A percentile compares a stretch with the other conserved stretches of the same genome.
Conservation (phyloP, 495 filamentous ascomycete species). For the Penicillium coffeae region DNA sequence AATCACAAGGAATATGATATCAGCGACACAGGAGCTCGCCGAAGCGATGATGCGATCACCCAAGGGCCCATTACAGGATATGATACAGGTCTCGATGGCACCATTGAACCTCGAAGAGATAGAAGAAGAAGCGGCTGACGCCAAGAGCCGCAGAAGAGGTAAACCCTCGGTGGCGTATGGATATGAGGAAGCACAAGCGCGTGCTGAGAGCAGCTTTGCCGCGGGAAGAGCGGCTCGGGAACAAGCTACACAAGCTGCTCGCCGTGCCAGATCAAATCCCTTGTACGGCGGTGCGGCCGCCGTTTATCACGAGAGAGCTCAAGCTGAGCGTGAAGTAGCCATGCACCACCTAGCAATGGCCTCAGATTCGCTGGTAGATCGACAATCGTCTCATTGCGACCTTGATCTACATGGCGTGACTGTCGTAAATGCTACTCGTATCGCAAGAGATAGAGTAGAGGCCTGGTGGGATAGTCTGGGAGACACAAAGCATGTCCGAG, state of each 20-base stretch:
- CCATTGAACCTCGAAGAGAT: conserved; percentile 30
- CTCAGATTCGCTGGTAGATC: conserved; percentile 59
- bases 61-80: conserved; percentile 33
- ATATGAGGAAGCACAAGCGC: conserved; percentile 23
- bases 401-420: conserved; percentile 84
- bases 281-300: conserved; percentile 64
- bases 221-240: conserved; percentile 48
- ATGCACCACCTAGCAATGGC: conserved; percentile 43
- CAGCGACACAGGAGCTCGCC: conserved; percentile 57
- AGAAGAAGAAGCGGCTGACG: conserved; percentile 14
- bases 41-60: conserved; percentile 38
- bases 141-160: conserved; percentile 2
- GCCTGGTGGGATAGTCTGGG: conserved; percentile 78
- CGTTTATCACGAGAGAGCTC: conserved; percentile 59
- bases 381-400: conserved; percentile 50
- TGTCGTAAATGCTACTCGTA: conserved; percentile 73
- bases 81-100: conserved; percentile 37
- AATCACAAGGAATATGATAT: conserved; percentile 53
- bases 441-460: conserved; percentile 61
- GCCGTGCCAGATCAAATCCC: conserved; percentile 59
- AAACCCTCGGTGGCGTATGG: conserved; percentile 11
- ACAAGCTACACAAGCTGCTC: conserved; percentile 59
- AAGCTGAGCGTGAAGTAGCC: conserved; percentile 46
- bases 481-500: conserved; percentile 49
- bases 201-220: conserved; percentile 34